Evolutionary conservation across 345 rosid genomes (phyloP), one percentile per base, ranked within the genome.

Genomic region (Hypericum perforatum): DNA sequence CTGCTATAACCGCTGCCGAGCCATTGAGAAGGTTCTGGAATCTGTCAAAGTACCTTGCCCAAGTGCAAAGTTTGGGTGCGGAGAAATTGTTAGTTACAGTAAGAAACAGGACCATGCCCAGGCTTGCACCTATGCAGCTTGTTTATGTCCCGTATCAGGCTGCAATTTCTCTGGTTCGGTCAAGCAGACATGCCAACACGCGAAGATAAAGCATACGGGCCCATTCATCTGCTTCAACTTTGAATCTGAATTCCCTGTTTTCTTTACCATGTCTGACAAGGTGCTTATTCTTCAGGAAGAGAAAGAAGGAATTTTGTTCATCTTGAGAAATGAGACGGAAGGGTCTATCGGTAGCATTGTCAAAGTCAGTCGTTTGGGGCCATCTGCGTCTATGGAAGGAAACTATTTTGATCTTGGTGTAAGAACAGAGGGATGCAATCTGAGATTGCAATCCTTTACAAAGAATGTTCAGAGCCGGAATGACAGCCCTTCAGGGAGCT

Each of bases 231-330:
- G 63, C 8, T 73, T 77, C 44, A 53, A 36, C 50, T 73, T 73
- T 62, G 56, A 73, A 52, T 50, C 42, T 29, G 71, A 76, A 13
- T 41, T 76, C 43, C 10, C 58, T 0, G 46, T 73, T 52, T 64
- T 70, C 39, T 11, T 76, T 15, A 44, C 47, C 8, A 43, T 43
- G 54, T 49, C 61, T 0, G 71, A 67, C 13, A 63, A 53, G 16
- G 65, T 63, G 37, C 68, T 77, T 11, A 62, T 77, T 51, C 76
- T 74, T 37, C 82, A 77, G 63, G 76, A 75, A 14, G 76, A 72
- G 64, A 73, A 68, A 50, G 78, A 77, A 10, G 82, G 74, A 36
- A 41, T 62, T 39, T n/a, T n/a, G n/a, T n/a, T n/a, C n/a, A n/a
- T n/a, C n/a, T n/a, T n/a, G n/a, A n/a, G n/a, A n/a, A n/a, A n/a